Conservation (phyloP, 1,284 basidiomycete species). For the Malassezia nana region DNA sequence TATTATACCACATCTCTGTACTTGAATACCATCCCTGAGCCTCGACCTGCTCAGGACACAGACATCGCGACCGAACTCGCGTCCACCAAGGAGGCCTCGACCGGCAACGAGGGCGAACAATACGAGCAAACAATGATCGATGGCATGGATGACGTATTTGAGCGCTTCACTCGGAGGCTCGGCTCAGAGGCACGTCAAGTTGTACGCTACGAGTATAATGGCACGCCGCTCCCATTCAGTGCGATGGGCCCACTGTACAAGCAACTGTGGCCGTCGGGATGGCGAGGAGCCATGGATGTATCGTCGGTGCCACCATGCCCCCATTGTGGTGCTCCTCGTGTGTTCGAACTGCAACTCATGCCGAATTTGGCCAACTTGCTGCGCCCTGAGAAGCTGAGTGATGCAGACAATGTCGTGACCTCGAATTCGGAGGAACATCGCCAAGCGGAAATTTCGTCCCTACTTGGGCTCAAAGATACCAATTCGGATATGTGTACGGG, state of each 20-base stretch:
- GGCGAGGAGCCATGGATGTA: background rate
- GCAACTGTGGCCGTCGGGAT: constrained; percentile 28
- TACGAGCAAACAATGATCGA: constrained; percentile 40
- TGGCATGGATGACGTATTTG: constrained; percentile 40
- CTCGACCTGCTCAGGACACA: constrained; percentile 10
- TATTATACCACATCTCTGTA: constrained; percentile 31
- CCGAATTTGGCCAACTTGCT: constrained; percentile 43
- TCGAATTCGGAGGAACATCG: constrained; percentile 20
- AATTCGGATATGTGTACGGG: constrained; percentile 22
- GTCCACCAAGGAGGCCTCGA: background rate
- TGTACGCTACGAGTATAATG: constrained; percentile 44
- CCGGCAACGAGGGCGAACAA: constrained; percentile 25
- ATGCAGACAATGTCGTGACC: background rate
- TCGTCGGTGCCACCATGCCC: constrained; percentile 27
- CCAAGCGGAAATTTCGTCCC: constrained; percentile 30
- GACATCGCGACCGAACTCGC: background rate
- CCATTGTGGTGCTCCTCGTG: constrained; percentile 28
- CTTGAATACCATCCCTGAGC: constrained; percentile 42
- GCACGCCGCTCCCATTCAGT: constrained; percentile 35
- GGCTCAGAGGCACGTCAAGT: constrained; percentile 32
- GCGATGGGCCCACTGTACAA: constrained; percentile 28
- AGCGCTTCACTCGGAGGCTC: constrained; percentile 38
- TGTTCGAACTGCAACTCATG: constrained; percentile 48
- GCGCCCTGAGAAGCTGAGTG: constrained; percentile 21
- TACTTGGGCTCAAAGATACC: constrained; percentile 21